phyloP scores from a whole-genome alignment of 768 basidiomycete genomes.

The Pulveroboletus sp. region DNA sequence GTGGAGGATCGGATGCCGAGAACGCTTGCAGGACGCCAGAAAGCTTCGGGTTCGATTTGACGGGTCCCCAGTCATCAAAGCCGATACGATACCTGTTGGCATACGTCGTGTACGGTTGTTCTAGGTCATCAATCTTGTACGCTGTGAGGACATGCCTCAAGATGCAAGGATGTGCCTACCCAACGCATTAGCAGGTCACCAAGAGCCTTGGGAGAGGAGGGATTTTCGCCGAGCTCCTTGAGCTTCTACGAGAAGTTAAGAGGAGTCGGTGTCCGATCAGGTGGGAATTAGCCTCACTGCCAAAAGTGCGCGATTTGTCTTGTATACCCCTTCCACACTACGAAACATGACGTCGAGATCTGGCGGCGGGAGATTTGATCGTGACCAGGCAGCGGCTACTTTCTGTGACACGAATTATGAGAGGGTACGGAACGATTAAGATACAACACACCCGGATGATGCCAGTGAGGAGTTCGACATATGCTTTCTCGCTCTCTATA shows the following conservation, averaged over 20 bases:
- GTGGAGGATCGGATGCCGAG: slow-evolving; percentile 60
- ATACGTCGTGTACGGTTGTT: slow-evolving; percentile 81
- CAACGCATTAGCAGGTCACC: slow-evolving; percentile 97
- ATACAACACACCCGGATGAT: slow-evolving; percentile 76
- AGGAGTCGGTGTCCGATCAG: background rate
- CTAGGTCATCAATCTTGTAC: slow-evolving; percentile 83
- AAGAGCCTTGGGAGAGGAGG: slow-evolving; percentile 87
- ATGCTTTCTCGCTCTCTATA: slow-evolving; percentile 88
- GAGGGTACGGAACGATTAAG: slow-evolving; percentile 2
- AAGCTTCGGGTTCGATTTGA: slow-evolving; percentile 72
- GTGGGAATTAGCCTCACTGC: slow-evolving; percentile 40
- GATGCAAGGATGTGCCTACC: slow-evolving; percentile 49
- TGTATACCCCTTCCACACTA: slow-evolving; percentile 87
- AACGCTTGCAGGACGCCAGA: slow-evolving; percentile 63
- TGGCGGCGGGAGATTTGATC: slow-evolving; percentile 87
- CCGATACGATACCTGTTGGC: slow-evolving; percentile 65
- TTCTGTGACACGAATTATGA: slow-evolving; percentile 50
- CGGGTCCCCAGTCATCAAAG: slow-evolving; percentile 82
- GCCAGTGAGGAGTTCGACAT: slow-evolving; percentile 85
- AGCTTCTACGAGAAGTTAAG: slow-evolving; percentile 60
- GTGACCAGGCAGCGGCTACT: slow-evolving; percentile 97
- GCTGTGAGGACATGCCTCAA: slow-evolving; percentile 16
- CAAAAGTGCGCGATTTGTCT: slow-evolving; percentile 80
- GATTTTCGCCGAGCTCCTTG: slow-evolving; percentile 89
- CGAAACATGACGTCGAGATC: slow-evolving; percentile 94